These are phyloP conservation scores for Podaxis sp. DNA, from an alignment of 768 basidiomycete genomes.

Conservation along the genomic window DNA sequence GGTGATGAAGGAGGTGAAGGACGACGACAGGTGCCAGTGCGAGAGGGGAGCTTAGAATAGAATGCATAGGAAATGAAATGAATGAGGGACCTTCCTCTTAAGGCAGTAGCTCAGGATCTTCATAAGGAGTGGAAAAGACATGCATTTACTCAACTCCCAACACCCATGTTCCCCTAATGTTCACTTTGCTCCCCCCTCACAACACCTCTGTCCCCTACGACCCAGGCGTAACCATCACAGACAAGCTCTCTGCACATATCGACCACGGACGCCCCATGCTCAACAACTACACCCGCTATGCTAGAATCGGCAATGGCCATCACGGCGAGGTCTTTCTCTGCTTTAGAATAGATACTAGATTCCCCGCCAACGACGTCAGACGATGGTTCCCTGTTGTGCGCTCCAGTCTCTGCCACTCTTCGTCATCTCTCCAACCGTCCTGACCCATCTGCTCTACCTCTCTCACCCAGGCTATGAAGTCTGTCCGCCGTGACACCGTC, in stretches of 20 bases:
- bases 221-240: conserved; percentile 49
- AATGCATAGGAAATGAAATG: conserved; percentile 13
- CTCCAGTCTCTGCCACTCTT: conserved; percentile 8
- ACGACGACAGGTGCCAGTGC: conserved; percentile 48
- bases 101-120: conserved; percentile 34
- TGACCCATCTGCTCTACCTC: not conserved
- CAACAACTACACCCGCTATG: conserved; percentile 84
- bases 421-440: not conserved
- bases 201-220: conserved; percentile 31
- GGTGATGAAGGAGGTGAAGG: conserved; percentile 48
- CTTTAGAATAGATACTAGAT: conserved; percentile 41
- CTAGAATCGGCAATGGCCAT: conserved; percentile 81
- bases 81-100: conserved; percentile 29
- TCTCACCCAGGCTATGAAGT: conserved; percentile 69
- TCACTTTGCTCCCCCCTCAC: conserved; percentile 19
- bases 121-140: conserved; percentile 23
- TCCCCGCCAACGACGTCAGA: conserved; percentile 38
- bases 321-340: conserved; percentile 90
- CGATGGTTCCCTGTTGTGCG: conserved; percentile 45
- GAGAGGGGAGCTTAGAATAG: conserved; percentile 19
- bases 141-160: conserved; percentile 17
- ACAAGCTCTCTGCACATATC: conserved; percentile 41
- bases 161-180: conserved; percentile 24
- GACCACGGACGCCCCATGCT: conserved; percentile 51
- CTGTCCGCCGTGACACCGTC: conserved; percentile 69